Evolutionary conservation across 2,329 filamentous ascomycete species (phyloP).

Genomic region (Pseudofabraea citricarpa): DNA sequence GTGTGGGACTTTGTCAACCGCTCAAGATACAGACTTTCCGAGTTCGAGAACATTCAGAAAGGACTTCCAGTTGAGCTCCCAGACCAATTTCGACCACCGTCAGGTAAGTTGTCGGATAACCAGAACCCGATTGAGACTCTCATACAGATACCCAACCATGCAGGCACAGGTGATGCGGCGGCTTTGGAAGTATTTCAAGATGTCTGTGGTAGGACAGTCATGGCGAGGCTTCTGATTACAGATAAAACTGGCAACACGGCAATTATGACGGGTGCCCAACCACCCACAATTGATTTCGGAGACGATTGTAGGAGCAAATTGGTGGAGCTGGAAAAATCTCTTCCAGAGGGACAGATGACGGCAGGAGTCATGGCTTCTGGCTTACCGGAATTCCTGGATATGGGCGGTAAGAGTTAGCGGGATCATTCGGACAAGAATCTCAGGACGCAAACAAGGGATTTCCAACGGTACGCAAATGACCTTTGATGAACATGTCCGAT

Average conservation of each 20-base stretch:
- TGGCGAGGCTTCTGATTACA: constrained; percentile 6
- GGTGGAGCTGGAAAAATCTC: neutral
- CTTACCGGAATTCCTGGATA: neutral
- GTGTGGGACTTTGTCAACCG: constrained; percentile 36
- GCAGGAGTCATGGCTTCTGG: neutral
- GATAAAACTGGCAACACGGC: constrained; percentile 9
- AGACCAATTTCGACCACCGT: neutral
- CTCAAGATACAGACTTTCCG: constrained; percentile 33
- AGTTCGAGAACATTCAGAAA: constrained; percentile 30
- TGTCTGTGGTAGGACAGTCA: constrained; percentile 4
- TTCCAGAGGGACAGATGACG: neutral
- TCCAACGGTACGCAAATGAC: no score
- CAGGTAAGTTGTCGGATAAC: no score
- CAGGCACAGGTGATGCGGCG: constrained; percentile 6
- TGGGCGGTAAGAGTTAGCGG: no score
- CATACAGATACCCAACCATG: neutral
- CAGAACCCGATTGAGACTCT: no score
- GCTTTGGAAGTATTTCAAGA: constrained; percentile 4
- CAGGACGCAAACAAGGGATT: no score
- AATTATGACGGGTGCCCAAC: constrained; percentile 2
- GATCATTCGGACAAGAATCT: no score
- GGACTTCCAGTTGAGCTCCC: neutral
- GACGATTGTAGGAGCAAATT: neutral
- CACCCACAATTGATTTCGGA: neutral
- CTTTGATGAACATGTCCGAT: no score